Conservation (phyloP, 108 stramenopile species). For the Fragilariopsis cylindrus region DNA sequence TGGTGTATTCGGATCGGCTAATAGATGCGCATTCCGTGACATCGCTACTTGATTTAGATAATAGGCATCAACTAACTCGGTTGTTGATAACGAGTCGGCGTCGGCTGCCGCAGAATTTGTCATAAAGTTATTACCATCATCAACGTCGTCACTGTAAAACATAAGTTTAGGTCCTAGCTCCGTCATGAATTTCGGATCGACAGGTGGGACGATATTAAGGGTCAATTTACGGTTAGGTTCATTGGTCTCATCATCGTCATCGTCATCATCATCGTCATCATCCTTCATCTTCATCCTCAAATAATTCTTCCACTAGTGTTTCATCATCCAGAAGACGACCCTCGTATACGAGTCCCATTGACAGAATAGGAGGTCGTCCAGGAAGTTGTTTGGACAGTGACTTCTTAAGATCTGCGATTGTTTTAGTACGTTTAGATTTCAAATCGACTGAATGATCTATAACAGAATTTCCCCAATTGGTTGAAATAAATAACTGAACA, state of each 20-base stretch:
- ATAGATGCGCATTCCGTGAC: conserved; percentile 30
- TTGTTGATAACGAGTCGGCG: conserved; percentile 42
- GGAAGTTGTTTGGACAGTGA: conserved; percentile 56
- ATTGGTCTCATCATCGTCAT: conserved; percentile 50
- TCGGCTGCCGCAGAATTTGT: background rate
- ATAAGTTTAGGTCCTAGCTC: conserved; percentile 54
- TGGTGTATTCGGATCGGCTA: conserved; percentile 27
- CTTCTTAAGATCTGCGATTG: conserved; percentile 55
- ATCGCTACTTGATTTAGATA: conserved; percentile 64
- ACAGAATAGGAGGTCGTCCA: conserved; percentile 57
- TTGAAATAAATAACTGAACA: conserved; percentile 54
- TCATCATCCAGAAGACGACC: conserved; percentile 61
- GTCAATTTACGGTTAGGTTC: conserved; percentile 43
- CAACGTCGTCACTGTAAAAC: conserved; percentile 12
- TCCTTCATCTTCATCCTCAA: conserved; percentile 71
- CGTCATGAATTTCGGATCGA: conserved; percentile 69
- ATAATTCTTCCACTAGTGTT: conserved; percentile 60
- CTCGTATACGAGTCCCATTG: conserved; percentile 43
- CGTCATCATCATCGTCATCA: conserved; percentile 62
- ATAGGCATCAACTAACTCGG: conserved; percentile 71
- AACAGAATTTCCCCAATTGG: conserved; percentile 48
- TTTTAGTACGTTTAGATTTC: conserved; percentile 55
- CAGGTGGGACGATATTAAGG: conserved; percentile 72
- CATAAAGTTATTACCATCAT: background rate
- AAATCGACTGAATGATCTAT: conserved; percentile 69